Evolutionary conservation across 2,329 filamentous ascomycete genomes (phyloP), one percentile per base, ranked within the genome.

Genomic region (Fonsecaea nubica): DNA sequence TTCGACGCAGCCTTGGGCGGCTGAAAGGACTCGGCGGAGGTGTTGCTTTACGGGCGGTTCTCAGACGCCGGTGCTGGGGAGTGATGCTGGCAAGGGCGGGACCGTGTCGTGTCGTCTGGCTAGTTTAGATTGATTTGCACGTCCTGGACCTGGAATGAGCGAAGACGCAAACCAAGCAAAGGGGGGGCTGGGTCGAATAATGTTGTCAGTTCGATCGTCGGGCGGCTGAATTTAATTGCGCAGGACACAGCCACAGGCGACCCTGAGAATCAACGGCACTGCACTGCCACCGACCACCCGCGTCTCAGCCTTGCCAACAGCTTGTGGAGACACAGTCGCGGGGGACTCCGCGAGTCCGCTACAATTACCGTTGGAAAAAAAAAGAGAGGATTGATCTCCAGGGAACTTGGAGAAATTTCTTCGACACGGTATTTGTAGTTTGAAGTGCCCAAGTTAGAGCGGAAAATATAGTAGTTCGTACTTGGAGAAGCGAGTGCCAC

Each of bases 181-280:
- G 58, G 58, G 57, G 57, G 21, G 58, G 48, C 33, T 40, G 45
- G 35, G 32, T n/a, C 45, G 30, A 30, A 38, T 30, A 59, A 40
- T 53, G 35, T 61, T 25, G 33, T 30, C 45, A 15, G 42, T 61
- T 61, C 33, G 58, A 54, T 61, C 54, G 18, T 61, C 58, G 32
- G 58, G 58, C 58, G 58, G 58, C 42, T 61, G 58, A 48, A n/a
- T 54, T 61, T 61, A 50, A 61, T 61, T 53, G 58, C 58, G 35
- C 21, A 36, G 21, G 7, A 35, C 58, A 54, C 58, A 61, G 58
- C 58, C 58, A 61, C 58, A 53, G n/a, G 58, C 12, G 45, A 50
- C 10, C n/a, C 45, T 12, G 50, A 54, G 33, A 33, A 40, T 48
- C 18, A 54, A 33, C 30, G 30, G 30, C 30, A 32, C 30, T 53